These are phyloP conservation scores for Ophiostoma australiae DNA, from an alignment of 2,329 filamentous ascomycete species.

Conservation along the genomic window DNA sequence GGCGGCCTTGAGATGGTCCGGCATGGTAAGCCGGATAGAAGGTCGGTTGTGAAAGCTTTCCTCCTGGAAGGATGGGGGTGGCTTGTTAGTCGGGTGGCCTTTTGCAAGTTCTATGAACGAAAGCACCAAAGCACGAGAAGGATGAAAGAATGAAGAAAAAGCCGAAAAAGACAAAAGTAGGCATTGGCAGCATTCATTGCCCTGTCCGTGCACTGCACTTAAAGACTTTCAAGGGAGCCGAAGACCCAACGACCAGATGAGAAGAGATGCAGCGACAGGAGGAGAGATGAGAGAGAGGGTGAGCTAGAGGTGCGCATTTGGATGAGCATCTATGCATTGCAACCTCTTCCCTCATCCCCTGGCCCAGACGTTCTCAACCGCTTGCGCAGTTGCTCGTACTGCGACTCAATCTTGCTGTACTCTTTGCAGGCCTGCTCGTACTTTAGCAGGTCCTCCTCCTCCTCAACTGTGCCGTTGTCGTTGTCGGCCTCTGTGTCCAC, in stretches of 20 bases:
- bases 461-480: too few species aligned
- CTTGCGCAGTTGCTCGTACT: neutral
- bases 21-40: constrained; percentile 78
- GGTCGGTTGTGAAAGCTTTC: constrained; percentile 79
- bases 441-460: too few species aligned
- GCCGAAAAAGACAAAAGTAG: too few species aligned
- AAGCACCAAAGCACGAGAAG: neutral
- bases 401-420: too few species aligned
- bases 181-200: too few species aligned
- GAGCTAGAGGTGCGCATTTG: too few species aligned
- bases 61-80: constrained; percentile 55
- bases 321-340: too few species aligned
- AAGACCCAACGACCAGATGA: neutral
- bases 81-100: neutral
- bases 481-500: too few species aligned
- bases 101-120: neutral
- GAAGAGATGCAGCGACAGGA: neutral
- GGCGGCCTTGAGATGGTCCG: constrained; percentile 83
- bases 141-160: neutral
- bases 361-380: neutral
- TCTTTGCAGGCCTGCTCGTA: too few species aligned
- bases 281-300: too few species aligned
- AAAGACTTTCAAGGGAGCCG: neutral
- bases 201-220: neutral
- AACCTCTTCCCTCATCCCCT: too few species aligned